Evolutionary conservation across 1,139 yeast genomes (phyloP).

Genomic region (Cylindricascospora bacillispora): DNA sequence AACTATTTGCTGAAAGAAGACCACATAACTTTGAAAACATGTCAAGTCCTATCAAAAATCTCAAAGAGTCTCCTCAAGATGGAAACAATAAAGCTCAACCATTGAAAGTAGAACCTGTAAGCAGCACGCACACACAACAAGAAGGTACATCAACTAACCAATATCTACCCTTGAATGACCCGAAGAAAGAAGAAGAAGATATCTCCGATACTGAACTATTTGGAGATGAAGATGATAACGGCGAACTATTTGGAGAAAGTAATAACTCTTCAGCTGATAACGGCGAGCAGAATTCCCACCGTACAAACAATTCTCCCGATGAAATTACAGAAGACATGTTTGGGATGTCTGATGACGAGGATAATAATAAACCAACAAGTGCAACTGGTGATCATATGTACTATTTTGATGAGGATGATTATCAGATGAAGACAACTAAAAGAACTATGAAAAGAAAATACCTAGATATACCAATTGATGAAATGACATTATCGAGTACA

Average conservation of each 20-base stretch:
- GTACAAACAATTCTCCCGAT: slow-evolving; percentile 8
- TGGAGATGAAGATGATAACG: slow-evolving; percentile 19
- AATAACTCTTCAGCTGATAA: slow-evolving; percentile 11
- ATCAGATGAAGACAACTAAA: slow-evolving; percentile 2
- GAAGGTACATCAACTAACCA: neutral
- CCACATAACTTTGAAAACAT: slow-evolving; percentile 3
- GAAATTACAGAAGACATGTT: slow-evolving; percentile 26
- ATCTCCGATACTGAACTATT: slow-evolving; percentile 14
- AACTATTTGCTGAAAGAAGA: slow-evolving; percentile 15
- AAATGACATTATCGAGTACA: slow-evolving; percentile 36
- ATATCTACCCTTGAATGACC: neutral
- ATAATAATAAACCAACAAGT: slow-evolving; percentile 9
- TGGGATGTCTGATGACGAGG: slow-evolving; percentile 24
- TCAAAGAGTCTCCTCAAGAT: neutral
- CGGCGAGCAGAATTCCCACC: slow-evolving; percentile 6
- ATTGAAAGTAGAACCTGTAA: too few relatives aligned
- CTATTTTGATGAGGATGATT: slow-evolving; percentile 2
- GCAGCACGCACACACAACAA: too few relatives aligned
- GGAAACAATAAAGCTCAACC: neutral
- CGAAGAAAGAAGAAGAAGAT: slow-evolving; percentile 1
- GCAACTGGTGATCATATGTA: slow-evolving; percentile 5
- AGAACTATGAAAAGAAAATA: slow-evolving; percentile 18
- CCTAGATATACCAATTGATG: slow-evolving; percentile 45
- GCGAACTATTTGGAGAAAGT: slow-evolving; percentile 24
- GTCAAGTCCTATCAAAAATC: neutral